These are phyloP conservation scores for Fusarium xylarioides DNA, from an alignment of 2,329 filamentous ascomycete genomes.

Conservation along the genomic window DNA sequence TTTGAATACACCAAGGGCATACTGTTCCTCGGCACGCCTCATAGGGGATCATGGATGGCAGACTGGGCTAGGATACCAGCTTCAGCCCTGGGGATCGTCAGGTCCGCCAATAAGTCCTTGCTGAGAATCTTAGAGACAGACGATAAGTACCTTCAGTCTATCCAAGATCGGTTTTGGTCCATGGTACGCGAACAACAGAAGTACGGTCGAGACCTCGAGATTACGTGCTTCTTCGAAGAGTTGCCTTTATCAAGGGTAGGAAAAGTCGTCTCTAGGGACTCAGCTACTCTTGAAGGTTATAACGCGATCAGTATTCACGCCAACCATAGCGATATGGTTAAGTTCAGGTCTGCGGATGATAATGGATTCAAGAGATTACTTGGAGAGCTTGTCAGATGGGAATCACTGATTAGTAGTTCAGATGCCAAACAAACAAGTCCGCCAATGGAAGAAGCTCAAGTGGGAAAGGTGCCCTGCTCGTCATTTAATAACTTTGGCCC, in stretches of 20 bases:
- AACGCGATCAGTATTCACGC: neutral
- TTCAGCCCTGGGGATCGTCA: conserved; percentile 43
- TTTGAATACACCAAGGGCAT: conserved; percentile 43
- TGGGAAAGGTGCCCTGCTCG: neutral
- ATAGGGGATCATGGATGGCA: conserved; percentile 48
- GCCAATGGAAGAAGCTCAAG: neutral
- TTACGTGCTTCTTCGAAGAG: neutral
- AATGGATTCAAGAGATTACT: neutral
- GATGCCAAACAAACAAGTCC: neutral
- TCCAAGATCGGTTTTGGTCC: conserved; percentile 40
- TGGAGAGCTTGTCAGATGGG: neutral
- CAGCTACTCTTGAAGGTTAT: neutral
- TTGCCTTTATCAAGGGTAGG: neutral
- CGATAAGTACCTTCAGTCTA: conserved; percentile 37
- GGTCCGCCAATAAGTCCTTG: conserved; percentile 45
- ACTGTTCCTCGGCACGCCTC: conserved; percentile 52
- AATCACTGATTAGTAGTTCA: neutral
- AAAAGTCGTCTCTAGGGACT: neutral
- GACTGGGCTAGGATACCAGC: conserved; percentile 47
- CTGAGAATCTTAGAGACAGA: conserved; percentile 42
- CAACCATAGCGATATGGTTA: neutral
- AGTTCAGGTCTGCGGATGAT: neutral
- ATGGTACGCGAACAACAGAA: conserved; percentile 41
- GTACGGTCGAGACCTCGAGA: neutral
- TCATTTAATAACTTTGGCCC: neutral